These are phyloP conservation scores for Hymenoscyphus linearis DNA, from an alignment of 2,329 filamentous ascomycete genomes.

Conservation along the genomic window DNA sequence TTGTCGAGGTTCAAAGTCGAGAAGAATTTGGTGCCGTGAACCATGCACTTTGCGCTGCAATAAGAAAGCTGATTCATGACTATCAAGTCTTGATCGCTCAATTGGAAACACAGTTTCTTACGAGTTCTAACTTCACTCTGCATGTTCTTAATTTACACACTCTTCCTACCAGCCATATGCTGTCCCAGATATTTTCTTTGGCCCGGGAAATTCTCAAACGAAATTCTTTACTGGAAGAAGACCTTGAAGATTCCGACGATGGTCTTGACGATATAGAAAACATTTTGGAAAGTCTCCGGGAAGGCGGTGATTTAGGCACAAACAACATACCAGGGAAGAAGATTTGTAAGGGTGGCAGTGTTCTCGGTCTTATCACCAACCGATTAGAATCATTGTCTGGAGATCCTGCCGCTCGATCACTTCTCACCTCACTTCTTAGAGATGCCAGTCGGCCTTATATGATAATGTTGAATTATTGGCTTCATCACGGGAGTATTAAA, in stretches of 20 bases:
- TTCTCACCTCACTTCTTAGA: slow-evolving; percentile 76
- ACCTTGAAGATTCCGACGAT: slow-evolving; percentile 55
- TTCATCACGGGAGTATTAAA: slow-evolving; percentile 91
- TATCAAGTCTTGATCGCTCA: slow-evolving; percentile 91
- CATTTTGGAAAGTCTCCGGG: slow-evolving; percentile 82
- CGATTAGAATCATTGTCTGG: slow-evolving; percentile 86
- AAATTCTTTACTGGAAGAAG: slow-evolving; percentile 81
- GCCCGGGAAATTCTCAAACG: slow-evolving; percentile 82
- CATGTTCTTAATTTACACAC: slow-evolving; percentile 91
- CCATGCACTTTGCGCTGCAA: slow-evolving; percentile 91
- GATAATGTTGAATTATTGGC: slow-evolving; percentile 97
- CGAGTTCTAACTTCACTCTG: slow-evolving; percentile 81
- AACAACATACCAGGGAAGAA: slow-evolving; percentile 81
- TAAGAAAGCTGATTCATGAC: slow-evolving; percentile 86
- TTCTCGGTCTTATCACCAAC: slow-evolving; percentile 81
- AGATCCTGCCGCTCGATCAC: slow-evolving; percentile 76
- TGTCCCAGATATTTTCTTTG: slow-evolving; percentile 82
- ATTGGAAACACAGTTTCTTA: slow-evolving; percentile 87
- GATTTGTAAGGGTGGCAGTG: slow-evolving; percentile 92
- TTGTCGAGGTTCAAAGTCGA: slow-evolving; percentile 88
- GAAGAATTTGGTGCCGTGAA: slow-evolving; percentile 93
- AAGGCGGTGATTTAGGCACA: slow-evolving; percentile 76
- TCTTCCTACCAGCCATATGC: slow-evolving; percentile 83
- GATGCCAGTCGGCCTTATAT: slow-evolving; percentile 94
- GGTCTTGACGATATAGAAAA: slow-evolving; percentile 82